Evolutionary conservation across 768 basidiomycete species (phyloP), one percentile per base, ranked within the genome.

Genomic region (Sistotremastrum suecicum): DNA sequence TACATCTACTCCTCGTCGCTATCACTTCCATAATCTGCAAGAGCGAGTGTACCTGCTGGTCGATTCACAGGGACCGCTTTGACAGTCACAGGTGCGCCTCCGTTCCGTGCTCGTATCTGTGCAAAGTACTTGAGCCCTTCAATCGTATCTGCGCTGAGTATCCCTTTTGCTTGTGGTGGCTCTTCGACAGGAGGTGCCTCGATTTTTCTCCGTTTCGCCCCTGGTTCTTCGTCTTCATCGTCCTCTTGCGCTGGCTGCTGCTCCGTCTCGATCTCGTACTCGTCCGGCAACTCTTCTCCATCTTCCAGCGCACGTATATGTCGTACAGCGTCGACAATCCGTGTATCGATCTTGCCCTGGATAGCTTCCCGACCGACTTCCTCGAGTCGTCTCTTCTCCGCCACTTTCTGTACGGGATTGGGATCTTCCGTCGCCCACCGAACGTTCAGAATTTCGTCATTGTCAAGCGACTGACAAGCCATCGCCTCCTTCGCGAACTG

Each of bases 371-470:
- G 78, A 0, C 95, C 95, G 54, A 81, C 69, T 2, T 83, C 80
- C 58, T 90, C 84, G 31, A 99, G 60, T 8, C 91, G 70, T 6
- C 74, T 70, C 56, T 90, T 84, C 63, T 98, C 95, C 0, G 76
- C 74, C 5, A 83, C 78, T 55, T 91, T 92, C 51, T 83, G 79
- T 0, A 77, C 78, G 1, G 94, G 95, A 60, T 99, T 99, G 1
- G 95, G 95, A 60, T 99, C 95, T 58, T 95, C 94, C 0, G 94
- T 98, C 34, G 95, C 95, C 95, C 95, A 99, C 41, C 94, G 82
- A 44, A 98, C 91, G 62, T 99, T 99, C 49, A 98, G 73, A 50
- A 97, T 91, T 58, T 99, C 95, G 59, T 95, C 92, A 55, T 89
- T 85, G 59, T 98, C 95, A 51, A 98, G 71, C 11, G 87, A 91